Base-by-base conservation (phyloP, 345 rosid species). In the Turritis glabra region DNA sequence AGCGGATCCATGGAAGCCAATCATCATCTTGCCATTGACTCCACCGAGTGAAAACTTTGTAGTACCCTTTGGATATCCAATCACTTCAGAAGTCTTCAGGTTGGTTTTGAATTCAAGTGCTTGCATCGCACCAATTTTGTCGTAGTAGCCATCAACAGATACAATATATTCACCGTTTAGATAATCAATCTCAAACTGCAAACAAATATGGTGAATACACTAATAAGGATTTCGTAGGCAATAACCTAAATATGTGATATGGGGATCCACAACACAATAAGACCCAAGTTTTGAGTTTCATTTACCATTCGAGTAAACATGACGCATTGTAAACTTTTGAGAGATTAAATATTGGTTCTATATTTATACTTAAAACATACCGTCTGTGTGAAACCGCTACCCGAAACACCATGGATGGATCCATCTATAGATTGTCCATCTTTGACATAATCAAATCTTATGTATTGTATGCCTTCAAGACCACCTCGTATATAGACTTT, bases 141-240 rank as follows among this genome's bases (percentile, higher is more conserved):
- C 71, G 29, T 73, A 54, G 71, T 73, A 73, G 17, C 77, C 63
- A 7, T 73, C 64, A 14, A 73, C 7, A 19, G 55, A 57, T 7
- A 53, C 64, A 10, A 73, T 73, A 7, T 54, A n/a, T 64, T 73
- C 77, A 73, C 13, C 41, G 21, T 58, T 33, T 4, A 2, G 11
- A 23, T 29, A 64, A 35, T 66, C 72, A 57, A 74, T 37, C 52
- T 74, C 78, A 12, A 74, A 46, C 78, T 74, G 41, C 67, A 57
- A 15, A 54, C n/a, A 12, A 12, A 55, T 2, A 44, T 4, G 21
- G 37, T 8, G 3, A 27, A n/a, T 29, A 22, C 9, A 51, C 40
- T n/a, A 48, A 1, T 7, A 15, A 10, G 3, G 11, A 15, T 29
- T n/a, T 27, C 0, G 19, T 15, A 1, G 9, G 1, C 8, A 52